Percentiles rank a stretch among this genome's conserved stretches.
Evolutionary conservation across 2,329 filamentous ascomycete species (phyloP).

Genomic region (Fusarium multiceps): DNA sequence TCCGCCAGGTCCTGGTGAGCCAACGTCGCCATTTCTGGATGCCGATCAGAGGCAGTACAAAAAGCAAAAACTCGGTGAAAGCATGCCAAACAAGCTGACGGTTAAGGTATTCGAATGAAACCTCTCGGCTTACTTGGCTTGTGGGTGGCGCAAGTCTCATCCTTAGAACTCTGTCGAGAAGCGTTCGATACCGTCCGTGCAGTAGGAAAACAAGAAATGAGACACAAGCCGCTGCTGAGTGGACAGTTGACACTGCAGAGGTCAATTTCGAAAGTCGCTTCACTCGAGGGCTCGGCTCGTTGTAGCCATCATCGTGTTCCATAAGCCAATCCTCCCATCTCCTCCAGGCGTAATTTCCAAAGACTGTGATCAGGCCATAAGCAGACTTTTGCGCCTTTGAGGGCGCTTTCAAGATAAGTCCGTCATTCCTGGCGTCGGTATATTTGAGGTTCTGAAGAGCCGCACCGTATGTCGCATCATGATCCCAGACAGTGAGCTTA

Average conservation of each 20-base stretch:
- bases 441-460: conserved; percentile 91
- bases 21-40: conserved; percentile 93
- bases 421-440: conserved; percentile 79
- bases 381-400: conserved; percentile 84
- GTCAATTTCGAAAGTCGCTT: conserved; percentile 75
- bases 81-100: conserved; percentile 98
- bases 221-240: conserved; percentile 82
- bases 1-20: conserved; percentile 87
- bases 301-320: conserved; percentile 79
- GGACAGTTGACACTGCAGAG: conserved; percentile 73
- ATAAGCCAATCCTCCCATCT: conserved; percentile 92
- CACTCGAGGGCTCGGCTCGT: conserved; percentile 65
- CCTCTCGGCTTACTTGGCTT: conserved; percentile 86
- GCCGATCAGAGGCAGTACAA: conserved; percentile 94
- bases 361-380: conserved; percentile 87
- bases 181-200: conserved; percentile 89
- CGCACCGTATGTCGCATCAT: conserved; percentile 94
- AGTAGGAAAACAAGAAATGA: conserved; percentile 93
- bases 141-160: conserved; percentile 88
- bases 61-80: conserved; percentile 99
- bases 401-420: conserved; percentile 73
- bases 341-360: conserved; percentile 89
- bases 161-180: conserved; percentile 85
- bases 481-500: conserved; percentile 96
- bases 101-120: conserved; percentile 97